Base-by-base conservation (phyloP, 371 early-diverging fungal genomes). In the Apophysomyces trapeziformis region DNA sequence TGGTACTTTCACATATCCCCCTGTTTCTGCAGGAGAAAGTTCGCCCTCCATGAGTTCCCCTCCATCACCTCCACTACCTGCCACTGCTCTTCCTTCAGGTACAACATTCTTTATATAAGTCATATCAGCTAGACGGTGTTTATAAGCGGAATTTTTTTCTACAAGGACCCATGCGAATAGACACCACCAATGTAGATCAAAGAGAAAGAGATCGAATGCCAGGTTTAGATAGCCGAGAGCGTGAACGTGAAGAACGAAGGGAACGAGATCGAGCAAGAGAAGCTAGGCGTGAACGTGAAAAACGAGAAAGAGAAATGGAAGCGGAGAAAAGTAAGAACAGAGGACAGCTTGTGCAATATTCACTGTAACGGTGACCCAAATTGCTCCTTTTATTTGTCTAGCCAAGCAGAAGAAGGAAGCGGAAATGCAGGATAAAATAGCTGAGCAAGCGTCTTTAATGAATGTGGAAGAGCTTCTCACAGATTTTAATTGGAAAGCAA, bases 401-500 rank as follows among this genome's bases (percentile, higher is more conserved):
- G 72, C 73, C 43, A 69, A 75, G 41, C 76, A 72, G 39, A 75
- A 76, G 43, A 73, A 75, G 39, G 68, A 67, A 21, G 78, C 78
- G 18, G 79, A 78, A 26, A 71, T 75, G 56, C 80, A 80, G 26
- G 79, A 78, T 35, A 78, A 78, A 58, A 67, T 83, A 69, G 77
- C 71, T 2, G 85, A 85, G 61, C 76, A 83, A 61, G 79, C 78
- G 26, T 85, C 83, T 12, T 69, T 84, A 50, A 84, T 84, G 77
- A 85, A 89, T 67, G 82, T 91, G 54, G 85, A 85, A 60, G 86
- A 88, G 45, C 67, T 90, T 3, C 66, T 91, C 37, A 78, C 79
- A 0, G 91, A 89, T 72, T 92, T 91, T 65, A 85, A 91, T 69
- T 92, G 92, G 92, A 84, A 90, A 65, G 87, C 84, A n/a, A 85